Evolutionary conservation across 1,139 yeast species (phyloP), one percentile per base, ranked within the genome.

Genomic region (Meyerozyma guilliermondii): DNA sequence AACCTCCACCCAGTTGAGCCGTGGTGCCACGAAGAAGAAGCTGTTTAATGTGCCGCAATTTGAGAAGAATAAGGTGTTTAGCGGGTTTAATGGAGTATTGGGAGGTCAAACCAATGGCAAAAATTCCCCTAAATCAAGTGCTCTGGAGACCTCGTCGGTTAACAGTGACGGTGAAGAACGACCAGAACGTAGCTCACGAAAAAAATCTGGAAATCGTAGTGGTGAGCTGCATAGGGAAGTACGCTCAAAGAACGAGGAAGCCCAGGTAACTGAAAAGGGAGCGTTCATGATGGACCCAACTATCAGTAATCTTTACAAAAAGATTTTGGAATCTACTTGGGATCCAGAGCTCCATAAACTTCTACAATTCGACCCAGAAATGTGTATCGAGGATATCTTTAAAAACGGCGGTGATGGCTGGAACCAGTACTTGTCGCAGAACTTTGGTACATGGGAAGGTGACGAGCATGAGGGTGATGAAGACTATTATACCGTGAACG

Each of bases 281-380:
- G 9, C 23, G 9, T 33, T 33, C 14, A 52, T 67, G 20, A 65
- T 74, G 48, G 81, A 79, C 50, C 83, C 83, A 0, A 63, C 78
- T 1, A 70, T 82, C 8, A 68, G 71, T 42, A 68, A 67, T 40
- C 61, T 85, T 13, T 77, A 83, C 52, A 76, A 80, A 46, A 78
- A 77, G 50, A 78, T 88, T 1, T 76, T 83, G 53, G 82, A 83
- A 45, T 72, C 85, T 33, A 76, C 87, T 0, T 88, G 96, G 95
- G 89, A 85, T 53, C 80, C 83, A 1, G 78, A 83, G 44, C 83
- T 88, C 27, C 65, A 65, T 41, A 53, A 58, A 2, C 52, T 72
- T 13, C 80, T 87, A 41, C 92, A 85, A 49, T 78, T 75, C 46
- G 71, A 84, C 9, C 95, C 96, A 0, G 76, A 77, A 40, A 84